Base-by-base conservation (phyloP, 1,139 yeast species). In the Nakaseomyces glabratus region DNA sequence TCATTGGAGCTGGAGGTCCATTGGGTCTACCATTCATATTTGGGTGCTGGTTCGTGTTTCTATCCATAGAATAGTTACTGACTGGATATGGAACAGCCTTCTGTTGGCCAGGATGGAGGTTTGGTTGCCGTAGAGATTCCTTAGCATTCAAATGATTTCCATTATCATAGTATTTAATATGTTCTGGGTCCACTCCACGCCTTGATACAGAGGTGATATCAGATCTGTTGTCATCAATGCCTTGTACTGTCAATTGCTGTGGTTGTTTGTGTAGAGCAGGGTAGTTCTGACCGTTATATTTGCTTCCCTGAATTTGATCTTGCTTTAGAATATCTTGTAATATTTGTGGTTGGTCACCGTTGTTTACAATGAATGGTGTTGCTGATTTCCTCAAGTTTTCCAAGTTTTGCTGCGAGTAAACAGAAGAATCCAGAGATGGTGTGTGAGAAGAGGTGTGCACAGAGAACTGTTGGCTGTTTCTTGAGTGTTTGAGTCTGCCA, bases 161-260 rank as follows among this genome's bases (percentile, higher is more conserved):
- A 11, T 29, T 28, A 16, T 29, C 22, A 9, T 24, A 16, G 17
- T 30, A 12, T 13, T 34, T 51, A 34, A 56, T 60, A 46, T 75
- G 77, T 29, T 62, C 62, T 11, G 84, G 82, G 50, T 81, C 80
- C n/a, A 74, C 66, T 6, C 77, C 85, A 49, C 93, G 63, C 58
- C 82, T 93, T 8, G 90, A 78, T 4, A 82, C 82, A 35, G 86
- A 76, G 0, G 93, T 82, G 52, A 80, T 79, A 48, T 78, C 79
- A 0, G 93, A 81, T 17, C 44, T 48, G 20, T 46, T 46, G 24
- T 52, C 58, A 31, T 44, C 41, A 3, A 12, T 20, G 16, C 40
- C 24, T 33, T 34, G 33, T 5, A 38, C 31, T 9, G 32, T 10
- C 20, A 22, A 19, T 23, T 22, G 11, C 16, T 28, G 18, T 23